Evolutionary conservation across 805 yeast species (phyloP).

Genomic region (Brettanomyces sp.): DNA sequence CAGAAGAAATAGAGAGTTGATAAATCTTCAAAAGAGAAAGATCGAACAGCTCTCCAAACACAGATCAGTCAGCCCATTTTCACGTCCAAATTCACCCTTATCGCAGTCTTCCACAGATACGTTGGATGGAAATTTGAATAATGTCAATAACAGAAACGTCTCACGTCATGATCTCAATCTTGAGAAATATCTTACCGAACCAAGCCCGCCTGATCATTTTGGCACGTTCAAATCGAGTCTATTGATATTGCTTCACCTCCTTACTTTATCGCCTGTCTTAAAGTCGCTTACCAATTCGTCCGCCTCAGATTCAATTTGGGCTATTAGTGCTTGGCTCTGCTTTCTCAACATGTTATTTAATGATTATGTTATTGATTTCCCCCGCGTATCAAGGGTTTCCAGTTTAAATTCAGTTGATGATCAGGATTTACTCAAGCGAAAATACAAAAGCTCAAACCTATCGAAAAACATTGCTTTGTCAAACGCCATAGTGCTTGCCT

Average conservation of each 20-base stretch:
- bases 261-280: conserved; percentile 81
- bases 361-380: conserved; percentile 53
- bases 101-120: background rate
- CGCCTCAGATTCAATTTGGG: conserved; percentile 93
- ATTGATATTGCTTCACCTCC: conserved; percentile 58
- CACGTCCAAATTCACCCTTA: background rate
- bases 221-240: conserved; percentile 51
- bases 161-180: conserved; percentile 6
- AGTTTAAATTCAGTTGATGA: background rate
- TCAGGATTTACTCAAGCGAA: background rate
- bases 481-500: conserved; percentile 82
- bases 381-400: conserved; percentile 1
- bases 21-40: conserved; percentile 19
- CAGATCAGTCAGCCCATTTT: background rate
- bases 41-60: conserved; percentile 19
- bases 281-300: conserved; percentile 83
- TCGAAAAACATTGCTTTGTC: conserved; percentile 79
- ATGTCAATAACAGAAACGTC: no score
- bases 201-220: conserved; percentile 20
- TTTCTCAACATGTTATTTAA: conserved; percentile 57
- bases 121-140: background rate
- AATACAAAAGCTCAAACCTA: conserved; percentile 37
- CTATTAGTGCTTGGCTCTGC: conserved; percentile 72
- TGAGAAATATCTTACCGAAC: conserved; percentile 17
- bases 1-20: conserved; percentile 21